Evolutionary conservation across 345 rosid species (phyloP).

Genomic region (Murraya koenigii): DNA sequence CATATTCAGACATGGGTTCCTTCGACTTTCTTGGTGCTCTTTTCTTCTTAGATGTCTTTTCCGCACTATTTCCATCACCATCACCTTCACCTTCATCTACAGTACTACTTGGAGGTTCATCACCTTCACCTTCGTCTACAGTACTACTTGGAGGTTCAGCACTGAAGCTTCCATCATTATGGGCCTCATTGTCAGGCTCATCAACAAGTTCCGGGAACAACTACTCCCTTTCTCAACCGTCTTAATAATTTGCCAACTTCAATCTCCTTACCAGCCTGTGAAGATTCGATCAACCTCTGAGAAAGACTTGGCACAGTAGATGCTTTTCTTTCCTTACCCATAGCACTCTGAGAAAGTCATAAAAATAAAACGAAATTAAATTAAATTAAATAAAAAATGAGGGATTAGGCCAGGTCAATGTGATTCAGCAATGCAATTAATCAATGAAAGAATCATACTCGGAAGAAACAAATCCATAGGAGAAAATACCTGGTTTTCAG

Average conservation of each 20-base stretch:
- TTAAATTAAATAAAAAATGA: neutral
- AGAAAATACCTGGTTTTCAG: slow-evolving; percentile 37
- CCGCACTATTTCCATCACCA: slow-evolving; percentile 24
- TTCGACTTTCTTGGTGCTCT: slow-evolving; percentile 33
- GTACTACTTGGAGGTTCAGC: slow-evolving; percentile 26
- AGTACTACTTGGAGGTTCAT: slow-evolving; percentile 21
- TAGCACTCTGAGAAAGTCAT: slow-evolving; percentile 18
- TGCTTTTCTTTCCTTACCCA: slow-evolving; percentile 21
- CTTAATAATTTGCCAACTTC: slow-evolving; percentile 29
- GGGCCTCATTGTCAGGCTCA: slow-evolving; percentile 37
- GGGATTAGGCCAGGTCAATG: neutral
- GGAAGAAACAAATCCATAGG: neutral
- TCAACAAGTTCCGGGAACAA: slow-evolving; percentile 29
- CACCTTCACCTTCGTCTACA: slow-evolving; percentile 25
- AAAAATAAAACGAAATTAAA: neutral
- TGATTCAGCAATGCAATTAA: neutral
- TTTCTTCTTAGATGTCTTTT: slow-evolving; percentile 28
- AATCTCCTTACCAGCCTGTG: slow-evolving; percentile 13
- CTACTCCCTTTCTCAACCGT: slow-evolving; percentile 30
- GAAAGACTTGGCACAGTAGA: slow-evolving; percentile 11
- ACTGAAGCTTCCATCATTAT: slow-evolving; percentile 19
- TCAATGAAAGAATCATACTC: neutral
- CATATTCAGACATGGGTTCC: slow-evolving; percentile 29
- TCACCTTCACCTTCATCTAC: slow-evolving; percentile 24
- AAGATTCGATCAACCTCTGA: slow-evolving; percentile 19